A percentile compares a stretch with the other conserved stretches of the same genome.
Evolutionary conservation across 257 asterid genomes (phyloP).

Genomic region (Scutellaria minor): DNA sequence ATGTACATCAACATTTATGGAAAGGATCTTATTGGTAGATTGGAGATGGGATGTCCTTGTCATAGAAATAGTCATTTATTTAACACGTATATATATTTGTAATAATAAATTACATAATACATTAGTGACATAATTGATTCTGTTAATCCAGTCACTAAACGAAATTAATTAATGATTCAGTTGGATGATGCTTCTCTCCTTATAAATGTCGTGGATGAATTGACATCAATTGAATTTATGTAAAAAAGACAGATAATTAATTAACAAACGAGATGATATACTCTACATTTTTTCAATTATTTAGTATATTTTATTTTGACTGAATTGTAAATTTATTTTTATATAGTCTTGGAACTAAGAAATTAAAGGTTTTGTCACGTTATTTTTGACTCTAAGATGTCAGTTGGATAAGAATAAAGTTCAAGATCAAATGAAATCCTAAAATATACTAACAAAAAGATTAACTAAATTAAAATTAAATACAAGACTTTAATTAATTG

Average conservation of each 20-base stretch:
- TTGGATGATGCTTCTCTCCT: slow-evolving; percentile 10
- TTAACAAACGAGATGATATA: not conserved
- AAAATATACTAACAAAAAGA: not conserved
- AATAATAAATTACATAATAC: not conserved
- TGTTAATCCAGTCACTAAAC: not conserved
- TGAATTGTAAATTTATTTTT: too few species aligned
- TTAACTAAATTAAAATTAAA: not conserved
- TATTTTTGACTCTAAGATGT: not conserved
- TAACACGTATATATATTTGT: not conserved
- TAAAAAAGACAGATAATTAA: not conserved
- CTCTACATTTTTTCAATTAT: not conserved
- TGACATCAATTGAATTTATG: not conserved
- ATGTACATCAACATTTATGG: not conserved
- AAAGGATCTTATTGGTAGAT: slow-evolving; percentile 19
- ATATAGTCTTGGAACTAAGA: too few species aligned
- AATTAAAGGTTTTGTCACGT: too few species aligned
- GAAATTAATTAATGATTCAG: slow-evolving; percentile 3
- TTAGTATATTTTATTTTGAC: too few species aligned
- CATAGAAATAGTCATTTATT: not conserved
- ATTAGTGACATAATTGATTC: slow-evolving; percentile 6
- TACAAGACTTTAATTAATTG: not conserved
- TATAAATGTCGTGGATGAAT: slow-evolving; percentile 3
- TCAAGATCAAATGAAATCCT: not conserved
- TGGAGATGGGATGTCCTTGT: slow-evolving; percentile 6
- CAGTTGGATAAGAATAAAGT: slow-evolving; percentile 20